Conservation (phyloP, 1,139 yeast genomes). For the Spathaspora sp. region DNA sequence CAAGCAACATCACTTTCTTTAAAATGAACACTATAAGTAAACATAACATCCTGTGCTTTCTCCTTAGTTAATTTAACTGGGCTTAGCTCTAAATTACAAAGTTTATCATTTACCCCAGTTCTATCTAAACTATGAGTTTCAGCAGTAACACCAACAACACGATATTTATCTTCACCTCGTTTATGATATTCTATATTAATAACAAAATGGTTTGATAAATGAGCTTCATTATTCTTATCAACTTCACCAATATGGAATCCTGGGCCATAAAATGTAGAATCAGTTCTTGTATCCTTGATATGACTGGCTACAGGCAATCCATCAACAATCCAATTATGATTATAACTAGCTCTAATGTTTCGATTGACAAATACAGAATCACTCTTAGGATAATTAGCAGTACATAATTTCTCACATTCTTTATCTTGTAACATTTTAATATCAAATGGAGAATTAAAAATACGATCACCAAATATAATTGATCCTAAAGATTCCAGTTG, state of each 20-base stretch:
- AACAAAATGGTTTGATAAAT: conserved; percentile 77
- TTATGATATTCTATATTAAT: conserved; percentile 79
- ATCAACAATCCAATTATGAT: conserved; percentile 90
- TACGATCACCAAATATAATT: conserved; percentile 91
- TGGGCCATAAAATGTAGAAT: conserved; percentile 64
- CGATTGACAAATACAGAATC: conserved; percentile 77
- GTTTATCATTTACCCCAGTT: conserved; percentile 26
- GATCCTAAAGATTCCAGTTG: conserved; percentile 93
- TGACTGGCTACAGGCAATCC: conserved; percentile 87
- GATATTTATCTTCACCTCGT: conserved; percentile 62
- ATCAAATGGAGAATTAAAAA: conserved; percentile 87
- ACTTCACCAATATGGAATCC: conserved; percentile 79
- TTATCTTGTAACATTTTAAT: conserved; percentile 73
- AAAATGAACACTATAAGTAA: conserved; percentile 56
- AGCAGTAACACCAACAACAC: conserved; percentile 91
- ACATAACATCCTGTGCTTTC: conserved; percentile 31
- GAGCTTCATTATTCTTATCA: conserved; percentile 50
- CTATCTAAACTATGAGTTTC: conserved; percentile 65
- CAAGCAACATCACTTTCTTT: conserved; percentile 71
- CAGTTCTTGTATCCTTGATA: conserved; percentile 56
- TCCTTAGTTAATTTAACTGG: conserved; percentile 31
- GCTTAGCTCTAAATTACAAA: conserved; percentile 34
- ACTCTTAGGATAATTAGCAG: conserved; percentile 52
- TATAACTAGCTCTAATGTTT: conserved; percentile 78
- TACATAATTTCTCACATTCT: conserved; percentile 66